Conservation (phyloP, 768 basidiomycete genomes). For the Suillus lakei region DNA sequence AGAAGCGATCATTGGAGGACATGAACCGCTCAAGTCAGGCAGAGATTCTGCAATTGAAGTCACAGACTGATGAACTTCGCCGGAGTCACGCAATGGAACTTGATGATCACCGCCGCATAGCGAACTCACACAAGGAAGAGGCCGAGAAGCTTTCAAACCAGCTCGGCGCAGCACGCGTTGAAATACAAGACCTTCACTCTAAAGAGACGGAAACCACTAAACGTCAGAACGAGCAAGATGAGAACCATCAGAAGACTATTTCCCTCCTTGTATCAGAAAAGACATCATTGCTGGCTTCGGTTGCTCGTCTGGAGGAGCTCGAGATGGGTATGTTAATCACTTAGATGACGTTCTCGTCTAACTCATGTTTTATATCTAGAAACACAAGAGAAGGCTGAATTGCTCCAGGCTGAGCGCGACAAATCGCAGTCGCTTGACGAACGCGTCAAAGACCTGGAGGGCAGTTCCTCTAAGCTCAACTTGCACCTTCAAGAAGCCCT, state of each 20-base stretch:
- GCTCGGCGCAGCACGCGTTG: conserved; percentile 21
- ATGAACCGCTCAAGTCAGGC: conserved; percentile 15
- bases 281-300: conserved; percentile 57
- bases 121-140: background rate
- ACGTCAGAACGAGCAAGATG: conserved; percentile 38
- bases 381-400: conserved; percentile 46
- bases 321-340: conserved; percentile 55
- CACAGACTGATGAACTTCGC: conserved; percentile 15
- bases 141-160: conserved; percentile 18
- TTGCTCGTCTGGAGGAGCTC: conserved; percentile 61
- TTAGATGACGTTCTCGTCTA: conserved; percentile 9
- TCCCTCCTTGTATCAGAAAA: conserved; percentile 79
- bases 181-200: conserved; percentile 23
- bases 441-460: conserved; percentile 48
- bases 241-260: conserved; percentile 75
- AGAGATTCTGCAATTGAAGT: conserved; percentile 23
- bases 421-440: conserved; percentile 45
- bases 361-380: conserved; percentile 35
- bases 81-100: conserved; percentile 10
- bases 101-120: conserved; percentile 4
- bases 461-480: conserved; percentile 42
- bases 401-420: conserved; percentile 47
- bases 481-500: conserved; percentile 41
- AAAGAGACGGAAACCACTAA: conserved; percentile 17
- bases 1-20: conserved; percentile 29